phyloP scores from a whole-genome alignment of 257 asterid species.

The Nicotiana attenuata region DNA sequence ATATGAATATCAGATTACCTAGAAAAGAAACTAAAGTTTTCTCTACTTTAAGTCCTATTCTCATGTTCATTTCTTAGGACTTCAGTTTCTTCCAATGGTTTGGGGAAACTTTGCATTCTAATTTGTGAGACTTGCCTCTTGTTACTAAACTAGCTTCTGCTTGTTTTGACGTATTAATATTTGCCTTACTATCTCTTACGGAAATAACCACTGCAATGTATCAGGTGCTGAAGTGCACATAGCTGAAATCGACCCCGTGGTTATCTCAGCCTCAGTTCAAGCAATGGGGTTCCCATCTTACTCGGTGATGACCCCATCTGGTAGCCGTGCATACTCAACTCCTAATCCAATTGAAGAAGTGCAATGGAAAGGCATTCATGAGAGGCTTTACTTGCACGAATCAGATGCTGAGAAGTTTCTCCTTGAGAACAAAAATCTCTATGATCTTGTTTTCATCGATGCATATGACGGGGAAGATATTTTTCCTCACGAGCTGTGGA shows the following conservation, averaged over 20 bases:
- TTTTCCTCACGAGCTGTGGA: constrained; percentile 69
- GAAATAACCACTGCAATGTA: neutral
- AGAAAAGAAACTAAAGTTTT: neutral
- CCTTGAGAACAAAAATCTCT: constrained; percentile 36
- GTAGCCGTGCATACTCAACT: constrained; percentile 34
- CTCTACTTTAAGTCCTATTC: neutral
- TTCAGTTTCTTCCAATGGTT: neutral
- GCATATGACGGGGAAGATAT: constrained; percentile 88
- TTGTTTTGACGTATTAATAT: neutral
- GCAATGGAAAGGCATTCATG: constrained; percentile 76
- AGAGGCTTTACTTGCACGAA: constrained; percentile 49
- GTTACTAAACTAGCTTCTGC: neutral
- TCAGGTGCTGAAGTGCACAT: constrained; percentile 70
- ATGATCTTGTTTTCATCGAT: constrained; percentile 70
- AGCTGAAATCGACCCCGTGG: constrained; percentile 82
- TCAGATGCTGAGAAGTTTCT: constrained; percentile 79
- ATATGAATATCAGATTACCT: neutral
- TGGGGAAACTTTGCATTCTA: neutral
- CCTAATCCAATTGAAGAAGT: constrained; percentile 40
- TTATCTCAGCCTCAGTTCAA: constrained; percentile 68
- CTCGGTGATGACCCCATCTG: constrained; percentile 50
- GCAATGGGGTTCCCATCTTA: constrained; percentile 91
- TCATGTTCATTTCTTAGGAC: neutral
- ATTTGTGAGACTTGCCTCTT: neutral
- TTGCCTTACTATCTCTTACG: neutral